Evolutionary conservation across 345 rosid species (phyloP), one percentile per base, ranked within the genome.

Genomic region (Draba incana): DNA sequence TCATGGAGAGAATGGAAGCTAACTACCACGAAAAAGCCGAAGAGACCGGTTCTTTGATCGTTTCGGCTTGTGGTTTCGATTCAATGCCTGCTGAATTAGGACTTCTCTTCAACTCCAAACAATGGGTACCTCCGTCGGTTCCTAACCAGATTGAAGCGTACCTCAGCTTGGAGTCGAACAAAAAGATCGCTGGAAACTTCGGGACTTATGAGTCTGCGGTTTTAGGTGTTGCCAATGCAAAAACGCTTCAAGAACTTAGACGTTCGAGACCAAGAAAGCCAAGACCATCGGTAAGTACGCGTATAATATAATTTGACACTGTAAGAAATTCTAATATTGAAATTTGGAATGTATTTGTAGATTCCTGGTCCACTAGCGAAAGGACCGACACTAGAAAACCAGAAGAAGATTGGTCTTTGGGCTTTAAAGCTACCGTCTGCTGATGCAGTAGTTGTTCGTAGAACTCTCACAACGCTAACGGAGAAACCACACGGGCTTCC

Each of bases 1-100:
- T 90, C 62, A 90, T 90, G 92, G 97, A 90, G 86, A 80, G 75
- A 62, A 78, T 85, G 84, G 92, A 88, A 83, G 87, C 79, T 23
- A 71, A 75, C 27, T 88, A 82, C 77, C 96, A 92, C 39, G 88
- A 82, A 35, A 81, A 74, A 74, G 97, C 96, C 1, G 61, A 72
- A 62, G 88, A 85, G 80, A 84, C 82, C 2, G 90, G 92, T 24
- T 82, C 97, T 15, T 76, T 92, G 66, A 79, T 89, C 68, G 80
- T 92, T 72, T 92, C 98, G 2, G 98, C 98, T 3, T 92, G 98
- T 44, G 98, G 97, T 55, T 92, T 89, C 38, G 98, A 89, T 75
- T 92, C 97, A 0, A 62, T 92, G 45, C 98, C 98, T 7, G 97
- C 98, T 57, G 98, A 88, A 62, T 27, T 89, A 69, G 96, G 98